phyloP scores from a whole-genome alignment of 495 filamentous ascomycete genomes.

The Zalerion maritima region DNA sequence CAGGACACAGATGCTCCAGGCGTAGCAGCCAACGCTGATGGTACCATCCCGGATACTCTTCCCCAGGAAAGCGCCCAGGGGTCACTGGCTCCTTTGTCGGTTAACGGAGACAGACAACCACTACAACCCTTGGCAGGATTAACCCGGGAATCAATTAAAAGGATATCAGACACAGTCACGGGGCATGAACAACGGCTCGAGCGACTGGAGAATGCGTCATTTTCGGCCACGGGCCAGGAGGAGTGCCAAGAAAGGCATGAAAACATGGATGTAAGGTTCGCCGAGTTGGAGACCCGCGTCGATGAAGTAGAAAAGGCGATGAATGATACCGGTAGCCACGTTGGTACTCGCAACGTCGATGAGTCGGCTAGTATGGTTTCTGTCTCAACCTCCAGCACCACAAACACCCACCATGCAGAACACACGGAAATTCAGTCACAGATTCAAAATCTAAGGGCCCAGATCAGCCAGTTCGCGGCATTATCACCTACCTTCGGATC shows the following conservation, averaged over 20 bases:
- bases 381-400: conserved; percentile 26
- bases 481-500: conserved; percentile 34
- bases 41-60: conserved; percentile 11
- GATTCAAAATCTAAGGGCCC: conserved; percentile 39
- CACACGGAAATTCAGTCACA: conserved; percentile 32
- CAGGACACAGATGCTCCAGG: conserved; percentile 9
- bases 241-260: conserved; percentile 45
- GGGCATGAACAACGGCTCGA: conserved; percentile 42
- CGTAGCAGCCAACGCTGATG: conserved; percentile 10
- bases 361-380: conserved; percentile 30
- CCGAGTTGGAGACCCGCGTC: conserved; percentile 46
- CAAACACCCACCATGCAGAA: conserved; percentile 12
- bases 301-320: conserved; percentile 42
- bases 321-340: conserved; percentile 28
- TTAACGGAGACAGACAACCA: too few relatives aligned
- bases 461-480: conserved; percentile 40
- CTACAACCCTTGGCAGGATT: conserved; percentile 9
- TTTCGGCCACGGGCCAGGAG: conserved; percentile 40
- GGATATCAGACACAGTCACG: conserved; percentile 25
- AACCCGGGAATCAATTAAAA: conserved; percentile 16
- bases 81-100: conserved; percentile 2
- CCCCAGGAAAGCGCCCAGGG: conserved; percentile 7
- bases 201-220: conserved; percentile 43
- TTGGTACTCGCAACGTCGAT: conserved; percentile 20
- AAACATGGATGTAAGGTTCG: conserved; percentile 38